Evolutionary conservation across 768 basidiomycete genomes (phyloP), one percentile per base, ranked within the genome.

Genomic region (Mycena vitilis): DNA sequence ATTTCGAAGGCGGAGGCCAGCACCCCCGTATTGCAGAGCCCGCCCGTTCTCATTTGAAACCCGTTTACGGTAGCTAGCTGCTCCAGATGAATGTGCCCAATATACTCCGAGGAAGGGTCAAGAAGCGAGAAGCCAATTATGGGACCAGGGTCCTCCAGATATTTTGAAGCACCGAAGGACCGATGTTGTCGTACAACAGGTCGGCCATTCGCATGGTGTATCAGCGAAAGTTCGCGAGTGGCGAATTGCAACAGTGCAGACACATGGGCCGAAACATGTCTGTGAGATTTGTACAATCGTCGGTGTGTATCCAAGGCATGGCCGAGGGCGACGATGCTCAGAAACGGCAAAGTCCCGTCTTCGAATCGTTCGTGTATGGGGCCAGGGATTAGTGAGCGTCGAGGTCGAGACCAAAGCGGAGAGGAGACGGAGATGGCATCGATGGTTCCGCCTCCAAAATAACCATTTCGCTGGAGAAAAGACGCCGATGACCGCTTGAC

Each of bases 361-460:
- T 73, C 71, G 45, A 69, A 65, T 3, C 65, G 68, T 25, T 66
- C 65, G 59, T 73, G 71, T 15, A 73, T 45, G 12, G 68, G 49
- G 10, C 65, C 68, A 22, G 66, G 71, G 16, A 63, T 6, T 18
- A 66, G 13, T 6, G 70, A 63, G 30, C 70, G 61, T 20, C 70
- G 40, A 5, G 71, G 71, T 15, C 54, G 58, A 18, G 69, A 64
- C 65, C 65, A 70, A 45, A 70, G 64, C 18, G 71, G 71, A 4
- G 68, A 48, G 1, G 87, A 86, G 10, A 87, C 87, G 66, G 87
- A 87, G 0, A 87, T 87, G 25, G 87, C 81, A 64, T 85, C 82
- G 30, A 89, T 86, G 0, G 85, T 87, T 4, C 87, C 87, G 12
- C 88, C 88, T 0, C 86, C 82, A 71, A 89, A 89, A 86, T 86